phyloP scores from a whole-genome alignment of 352 stramenopile species.

The Chrysophaeum taylorii region DNA sequence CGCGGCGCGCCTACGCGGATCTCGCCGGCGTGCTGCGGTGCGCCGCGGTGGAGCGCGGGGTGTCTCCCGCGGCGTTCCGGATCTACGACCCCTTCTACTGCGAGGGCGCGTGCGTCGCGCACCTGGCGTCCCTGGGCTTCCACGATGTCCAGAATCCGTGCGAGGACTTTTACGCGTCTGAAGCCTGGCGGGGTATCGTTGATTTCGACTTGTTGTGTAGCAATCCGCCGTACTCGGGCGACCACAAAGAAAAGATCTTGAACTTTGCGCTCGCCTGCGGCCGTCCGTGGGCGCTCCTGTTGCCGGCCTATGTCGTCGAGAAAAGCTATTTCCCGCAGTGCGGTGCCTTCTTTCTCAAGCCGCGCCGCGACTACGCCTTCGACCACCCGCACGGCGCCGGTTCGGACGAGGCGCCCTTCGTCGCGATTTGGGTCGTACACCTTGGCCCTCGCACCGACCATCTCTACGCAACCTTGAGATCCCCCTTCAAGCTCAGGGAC shows the following conservation, averaged over 20 bases:
- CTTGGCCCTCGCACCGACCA: not conserved
- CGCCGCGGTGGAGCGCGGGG: not conserved
- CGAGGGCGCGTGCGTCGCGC: slow-evolving; percentile 43
- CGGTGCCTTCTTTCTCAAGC: not conserved
- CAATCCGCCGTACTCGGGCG: slow-evolving; percentile 59
- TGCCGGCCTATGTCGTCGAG: slow-evolving; percentile 30
- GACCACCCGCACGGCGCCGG: slow-evolving; percentile 1
- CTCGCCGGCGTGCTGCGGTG: not conserved
- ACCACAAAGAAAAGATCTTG: slow-evolving; percentile 40
- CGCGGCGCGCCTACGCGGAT: slow-evolving; percentile 13
- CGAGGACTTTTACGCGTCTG: slow-evolving; percentile 54
- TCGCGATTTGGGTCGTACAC: not conserved
- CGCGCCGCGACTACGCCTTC: not conserved
- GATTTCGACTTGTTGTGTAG: slow-evolving; percentile 52
- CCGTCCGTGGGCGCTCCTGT: slow-evolving; percentile 24
- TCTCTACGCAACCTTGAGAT: not conserved
- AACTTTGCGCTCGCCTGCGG: slow-evolving; percentile 14
- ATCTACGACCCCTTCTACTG: slow-evolving; percentile 67
- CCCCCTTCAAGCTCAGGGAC: not conserved
- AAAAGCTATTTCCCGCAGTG: slow-evolving; percentile 15
- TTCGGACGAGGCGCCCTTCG: not conserved
- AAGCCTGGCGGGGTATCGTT: slow-evolving; percentile 23
- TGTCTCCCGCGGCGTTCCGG: not conserved
- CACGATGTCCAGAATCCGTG: slow-evolving; percentile 52
- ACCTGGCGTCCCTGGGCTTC: slow-evolving; percentile 50